A percentile compares a stretch with the other conserved stretches of the same genome.
phyloP scores from a whole-genome alignment of 441 rosid species.

The Erodium trifolium region DNA sequence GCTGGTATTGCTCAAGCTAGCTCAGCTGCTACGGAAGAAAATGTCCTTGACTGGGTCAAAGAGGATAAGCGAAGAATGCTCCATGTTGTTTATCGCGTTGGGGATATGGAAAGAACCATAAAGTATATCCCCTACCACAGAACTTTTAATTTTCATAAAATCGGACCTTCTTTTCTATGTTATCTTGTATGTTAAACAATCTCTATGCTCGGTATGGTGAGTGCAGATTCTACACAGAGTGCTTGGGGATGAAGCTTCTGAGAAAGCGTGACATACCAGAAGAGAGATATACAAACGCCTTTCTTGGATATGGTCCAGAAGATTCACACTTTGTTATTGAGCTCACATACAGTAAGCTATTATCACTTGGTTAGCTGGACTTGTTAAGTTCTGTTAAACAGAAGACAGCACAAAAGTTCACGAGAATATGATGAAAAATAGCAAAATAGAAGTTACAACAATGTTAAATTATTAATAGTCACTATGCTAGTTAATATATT shows the following conservation, averaged over 20 bases:
- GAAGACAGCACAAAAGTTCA: background rate
- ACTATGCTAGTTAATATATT: background rate
- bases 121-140: background rate
- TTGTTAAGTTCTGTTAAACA: background rate
- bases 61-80: constrained; percentile 8
- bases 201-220: background rate
- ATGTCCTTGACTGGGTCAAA: constrained; percentile 3
- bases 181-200: background rate
- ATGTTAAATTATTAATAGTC: background rate
- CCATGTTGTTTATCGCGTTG: constrained; percentile 9
- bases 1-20: constrained; percentile 10
- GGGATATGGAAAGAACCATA: constrained; percentile 7
- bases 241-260: constrained; percentile 7
- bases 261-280: constrained; percentile 10
- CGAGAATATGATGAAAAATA: background rate
- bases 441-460: background rate
- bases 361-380: background rate
- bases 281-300: constrained; percentile 3
- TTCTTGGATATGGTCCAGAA: constrained; percentile 9
- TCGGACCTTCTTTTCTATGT: background rate
- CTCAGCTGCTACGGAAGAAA: constrained; percentile 7
- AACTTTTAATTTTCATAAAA: background rate
- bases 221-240: constrained; percentile 9
- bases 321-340: constrained; percentile 10
- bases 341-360: constrained; percentile 20